Conservation (phyloP, 176 grass and related monocot species). For the Olyra latifolia region DNA sequence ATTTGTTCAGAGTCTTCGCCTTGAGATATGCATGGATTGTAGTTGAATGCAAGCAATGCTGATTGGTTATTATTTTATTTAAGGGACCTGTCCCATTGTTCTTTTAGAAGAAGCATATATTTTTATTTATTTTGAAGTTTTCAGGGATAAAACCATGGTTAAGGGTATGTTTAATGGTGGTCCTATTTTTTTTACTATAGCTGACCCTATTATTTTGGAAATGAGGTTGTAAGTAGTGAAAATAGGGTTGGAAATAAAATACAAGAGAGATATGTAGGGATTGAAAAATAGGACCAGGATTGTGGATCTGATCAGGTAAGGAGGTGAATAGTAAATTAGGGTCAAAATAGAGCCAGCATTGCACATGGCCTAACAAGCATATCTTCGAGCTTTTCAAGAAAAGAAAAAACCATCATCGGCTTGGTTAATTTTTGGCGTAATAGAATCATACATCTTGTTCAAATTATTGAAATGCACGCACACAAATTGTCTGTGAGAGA, state of each 20-base stretch:
- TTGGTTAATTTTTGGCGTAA: neutral
- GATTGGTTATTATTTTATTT: neutral
- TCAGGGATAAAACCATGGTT: neutral
- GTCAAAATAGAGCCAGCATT: no score
- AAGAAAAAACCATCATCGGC: neutral
- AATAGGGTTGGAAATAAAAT: no score
- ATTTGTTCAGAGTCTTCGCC: constrained; percentile 4
- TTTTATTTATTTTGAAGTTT: neutral
- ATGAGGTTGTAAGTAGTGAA: no score
- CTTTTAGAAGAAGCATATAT: neutral
- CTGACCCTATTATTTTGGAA: no score
- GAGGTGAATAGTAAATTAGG: no score
- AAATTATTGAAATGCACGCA: neutral
- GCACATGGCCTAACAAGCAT: no score
- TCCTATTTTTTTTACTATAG: no score
- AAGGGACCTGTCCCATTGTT: neutral
- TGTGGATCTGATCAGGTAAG: no score
- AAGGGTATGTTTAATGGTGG: no score
- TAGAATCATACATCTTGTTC: neutral
- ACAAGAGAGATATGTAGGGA: no score
- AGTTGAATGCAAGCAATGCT: constrained; percentile 36
- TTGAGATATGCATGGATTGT: constrained; percentile 33
- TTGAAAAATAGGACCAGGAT: no score
- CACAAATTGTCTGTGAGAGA: neutral
- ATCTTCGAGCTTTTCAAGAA: neutral